Base-by-base conservation (phyloP, 768 basidiomycete genomes). In the Mycena floridula region DNA sequence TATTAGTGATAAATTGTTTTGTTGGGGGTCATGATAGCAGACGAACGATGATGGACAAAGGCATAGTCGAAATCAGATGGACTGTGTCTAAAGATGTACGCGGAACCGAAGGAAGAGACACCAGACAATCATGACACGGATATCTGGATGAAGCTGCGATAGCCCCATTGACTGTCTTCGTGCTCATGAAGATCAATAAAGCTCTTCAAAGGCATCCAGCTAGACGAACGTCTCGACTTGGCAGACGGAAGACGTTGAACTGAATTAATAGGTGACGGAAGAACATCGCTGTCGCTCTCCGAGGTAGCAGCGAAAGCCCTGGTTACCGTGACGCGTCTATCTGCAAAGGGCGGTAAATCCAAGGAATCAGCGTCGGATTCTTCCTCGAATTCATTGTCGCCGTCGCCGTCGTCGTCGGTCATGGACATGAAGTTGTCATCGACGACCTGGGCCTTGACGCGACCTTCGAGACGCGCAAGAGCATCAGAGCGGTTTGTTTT, bases 351-450 rank as follows among this genome's bases (percentile, higher is more conserved):
- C 13, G 3, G 32, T n/a, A n/a, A n/a, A n/a, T n/a, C n/a, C n/a
- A n/a, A 35, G 7, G 32, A 35, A 7, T 35, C 32, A 7, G 13
- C 32, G 32, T 35, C 32, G 13, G 32, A 35, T 7, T 60, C 55
- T 43, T 66, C 64, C 15, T n/a, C n/a, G n/a, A n/a, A n/a, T n/a
- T n/a, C n/a, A n/a, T n/a, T n/a, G n/a, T n/a, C n/a, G n/a, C 62
- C 57, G 26, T 69, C 68, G 20, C 52, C 64, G 7, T 62, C 68
- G 48, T 83, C 81, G 51, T 85, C 82, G 42, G 67, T 74, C 72
- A 82, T 75, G 63, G 68, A 78, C 77, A 83, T 84, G 52, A 84
- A 84, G 57, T n/a, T n/a, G n/a, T n/a, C n/a, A n/a, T n/a, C n/a
- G n/a, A n/a, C 82, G n/a, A n/a, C n/a, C n/a, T n/a, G n/a, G n/a